Evolutionary conservation across 2,329 filamentous ascomycete species (phyloP), one percentile per base, ranked within the genome.

Genomic region (Orbilia ellipsospora): DNA sequence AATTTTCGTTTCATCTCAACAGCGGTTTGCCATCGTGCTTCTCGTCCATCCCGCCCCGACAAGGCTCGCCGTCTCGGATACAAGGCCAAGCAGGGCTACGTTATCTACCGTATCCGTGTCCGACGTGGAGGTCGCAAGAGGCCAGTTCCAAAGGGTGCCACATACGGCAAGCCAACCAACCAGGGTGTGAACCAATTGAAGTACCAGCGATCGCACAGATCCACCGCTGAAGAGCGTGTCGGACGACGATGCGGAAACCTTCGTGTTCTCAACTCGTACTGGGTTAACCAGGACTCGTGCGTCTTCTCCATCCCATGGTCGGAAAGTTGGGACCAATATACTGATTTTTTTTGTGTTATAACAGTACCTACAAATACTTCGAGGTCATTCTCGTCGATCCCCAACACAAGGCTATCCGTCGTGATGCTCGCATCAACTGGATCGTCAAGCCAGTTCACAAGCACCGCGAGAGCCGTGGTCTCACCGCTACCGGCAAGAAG

Each of bases 11-110:
- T 96, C 86, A 94, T 94, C 98, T 89, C 40, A 52, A 76, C 64
- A 77, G 73, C 98, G 88, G 94, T 97, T 86, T 95, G 98, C 88
- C 95, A 99, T 90, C 94, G 95, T 85, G 95, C 95, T 84, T 96
- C 93, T 83, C 94, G 94, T 83, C 95, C 95, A 82, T 97, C 94
- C 83, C 95, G 95, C 85, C 95, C 95, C 84, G 96, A 99, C 89
- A 99, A 99, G 92, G 95, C 96, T 84, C 95, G 95, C 87, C 95
- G 96, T 86, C 92, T 99, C 82, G 95, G 95, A 83, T 99, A 99
- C 93, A 99, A 99, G 92, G 95, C 96, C 89, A 99, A 99, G 93
- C 95, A 99, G 89, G 95, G 95, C 86, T 99, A 98, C 89, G 95
- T 99, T 85, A 93, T 99, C 91, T 99, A 99, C 91, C 95, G 95